Base-by-base conservation (phyloP, 1,284 basidiomycete genomes). In the Naganishia albida region DNA sequence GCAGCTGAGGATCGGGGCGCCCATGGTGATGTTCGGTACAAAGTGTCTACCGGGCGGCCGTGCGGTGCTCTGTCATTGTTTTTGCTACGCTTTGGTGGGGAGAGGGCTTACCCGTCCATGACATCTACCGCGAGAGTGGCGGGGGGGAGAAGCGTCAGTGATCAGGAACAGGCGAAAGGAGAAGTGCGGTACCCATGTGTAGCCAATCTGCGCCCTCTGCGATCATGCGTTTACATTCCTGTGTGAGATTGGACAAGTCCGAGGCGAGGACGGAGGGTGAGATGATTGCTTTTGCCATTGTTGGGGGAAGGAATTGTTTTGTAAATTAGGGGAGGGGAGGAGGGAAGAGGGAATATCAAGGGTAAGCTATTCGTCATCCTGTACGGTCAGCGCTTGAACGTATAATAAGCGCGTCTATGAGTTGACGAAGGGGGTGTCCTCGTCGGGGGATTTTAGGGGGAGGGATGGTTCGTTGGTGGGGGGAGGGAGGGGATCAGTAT, bases 1-100 rank as follows among this genome's bases (percentile, higher is more conserved):
- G 70, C 88, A 91, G 23, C 88, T 83, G 42, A 99, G 84, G 57
- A 99, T 85, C 2, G 95, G 95, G 30, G 93, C 88, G 64, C 93
- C 93, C 87, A 95, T 92, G 23, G 93, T 94, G 78, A 97, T 94
- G 78, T 98, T 99, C 40, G 95, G 94, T 26, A 99, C 96, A 76
- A 99, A 99, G 80, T 99, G 92, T 64, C 94, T 72, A 16, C 7
- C 34, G 46, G 20, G 40, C 12, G 23, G 30, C 34, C 42, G 38
- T 25, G 39, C 16, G n/a, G 40, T 34, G 16, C 3, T 51, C 26
- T 25, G 25, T 18, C n/a, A 23, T 10, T 7, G 7, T 7, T 3
- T 12, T 25, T 23, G 25, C 28, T 43, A 20, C 7, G 15, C 34
- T 34, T 34, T 34, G 4, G 34, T 6, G 53, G 15, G 50, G n/a